Evolutionary conservation across 1,139 yeast genomes (phyloP).

Genomic region (Chernovozyma aurita): DNA sequence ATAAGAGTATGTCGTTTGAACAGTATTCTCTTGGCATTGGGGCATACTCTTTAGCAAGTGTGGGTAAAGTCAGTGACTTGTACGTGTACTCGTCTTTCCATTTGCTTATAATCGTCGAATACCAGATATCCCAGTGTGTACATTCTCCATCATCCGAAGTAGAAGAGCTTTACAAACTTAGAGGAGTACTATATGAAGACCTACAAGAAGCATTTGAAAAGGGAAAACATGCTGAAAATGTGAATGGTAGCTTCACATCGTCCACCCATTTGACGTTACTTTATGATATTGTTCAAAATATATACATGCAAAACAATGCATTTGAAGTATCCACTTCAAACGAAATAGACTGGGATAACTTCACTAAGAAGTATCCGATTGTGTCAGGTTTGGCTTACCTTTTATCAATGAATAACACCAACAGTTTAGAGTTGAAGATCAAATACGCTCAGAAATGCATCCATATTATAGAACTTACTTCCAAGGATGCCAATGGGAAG

Average conservation of each 20-base stretch:
- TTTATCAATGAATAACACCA: conserved; percentile 1
- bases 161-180: conserved; percentile 12
- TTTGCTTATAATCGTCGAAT: conserved; percentile 21
- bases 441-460: neutral
- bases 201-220: conserved; percentile 11
- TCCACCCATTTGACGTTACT: neutral
- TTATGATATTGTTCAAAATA: conserved; percentile 9
- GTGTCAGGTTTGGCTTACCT: conserved; percentile 5
- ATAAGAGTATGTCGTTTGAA: neutral
- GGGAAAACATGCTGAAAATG: neutral
- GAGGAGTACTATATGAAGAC: conserved; percentile 16
- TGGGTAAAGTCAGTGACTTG: conserved; percentile 21
- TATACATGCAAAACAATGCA: conserved; percentile 13
- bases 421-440: neutral
- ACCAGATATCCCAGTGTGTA: conserved; percentile 16
- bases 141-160: conserved; percentile 3
- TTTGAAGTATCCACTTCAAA: conserved; percentile 9
- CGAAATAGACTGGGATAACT: neutral
- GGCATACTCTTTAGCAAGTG: conserved; percentile 13
- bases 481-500: conserved; percentile 1
- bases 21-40: conserved; percentile 17
- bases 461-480: neutral
- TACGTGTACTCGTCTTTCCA: conserved; percentile 23
- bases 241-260: neutral
- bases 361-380: conserved; percentile 2